Percentiles rank a stretch among this genome's conserved stretches.
Evolutionary conservation across 352 stramenopile species (phyloP).

Genomic region (Aphanomyces invadans): DNA sequence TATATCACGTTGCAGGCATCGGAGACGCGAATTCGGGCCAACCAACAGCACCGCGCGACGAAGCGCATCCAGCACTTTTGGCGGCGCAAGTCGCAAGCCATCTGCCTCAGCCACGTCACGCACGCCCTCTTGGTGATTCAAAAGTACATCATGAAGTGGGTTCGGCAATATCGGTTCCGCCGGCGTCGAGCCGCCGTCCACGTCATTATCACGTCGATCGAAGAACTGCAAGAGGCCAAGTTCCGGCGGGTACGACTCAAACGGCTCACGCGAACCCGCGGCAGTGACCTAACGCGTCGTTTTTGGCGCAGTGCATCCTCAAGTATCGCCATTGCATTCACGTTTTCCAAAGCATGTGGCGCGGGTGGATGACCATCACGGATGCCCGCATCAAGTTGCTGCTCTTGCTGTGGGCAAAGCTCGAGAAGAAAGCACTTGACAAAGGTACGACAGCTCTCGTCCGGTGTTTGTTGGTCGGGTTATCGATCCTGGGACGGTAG

Average conservation of each 20-base stretch:
- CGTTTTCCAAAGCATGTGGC: slow-evolving; percentile 69
- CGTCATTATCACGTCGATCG: slow-evolving; percentile 63
- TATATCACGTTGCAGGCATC: background rate
- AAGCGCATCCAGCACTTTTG: slow-evolving; percentile 19
- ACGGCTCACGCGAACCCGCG: too few species aligned
- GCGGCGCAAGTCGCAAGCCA: slow-evolving; percentile 10
- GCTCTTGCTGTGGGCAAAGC: slow-evolving; percentile 51
- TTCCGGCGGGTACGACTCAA: slow-evolving; percentile 47
- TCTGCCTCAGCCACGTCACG: slow-evolving; percentile 2
- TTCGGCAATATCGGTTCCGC: background rate
- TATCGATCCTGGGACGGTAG: slow-evolving; percentile 30
- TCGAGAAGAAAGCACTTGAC: slow-evolving; percentile 41
- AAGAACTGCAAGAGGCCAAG: slow-evolving; percentile 78
- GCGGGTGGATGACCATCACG: slow-evolving; percentile 59
- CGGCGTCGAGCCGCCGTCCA: slow-evolving; percentile 25
- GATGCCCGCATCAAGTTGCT: slow-evolving; percentile 63
- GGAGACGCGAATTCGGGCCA: background rate
- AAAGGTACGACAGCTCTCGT: slow-evolving; percentile 17
- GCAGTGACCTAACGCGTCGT: too few species aligned
- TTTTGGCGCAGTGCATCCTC: slow-evolving; percentile 33
- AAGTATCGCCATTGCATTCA: slow-evolving; percentile 66
- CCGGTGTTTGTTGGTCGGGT: background rate
- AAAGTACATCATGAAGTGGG: background rate
- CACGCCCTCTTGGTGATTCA: slow-evolving; percentile 15
- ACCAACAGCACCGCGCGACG: slow-evolving; percentile 6